Conservation (phyloP, 2,329 filamentous ascomycete species). For the Pseudopithomyces chartarum region DNA sequence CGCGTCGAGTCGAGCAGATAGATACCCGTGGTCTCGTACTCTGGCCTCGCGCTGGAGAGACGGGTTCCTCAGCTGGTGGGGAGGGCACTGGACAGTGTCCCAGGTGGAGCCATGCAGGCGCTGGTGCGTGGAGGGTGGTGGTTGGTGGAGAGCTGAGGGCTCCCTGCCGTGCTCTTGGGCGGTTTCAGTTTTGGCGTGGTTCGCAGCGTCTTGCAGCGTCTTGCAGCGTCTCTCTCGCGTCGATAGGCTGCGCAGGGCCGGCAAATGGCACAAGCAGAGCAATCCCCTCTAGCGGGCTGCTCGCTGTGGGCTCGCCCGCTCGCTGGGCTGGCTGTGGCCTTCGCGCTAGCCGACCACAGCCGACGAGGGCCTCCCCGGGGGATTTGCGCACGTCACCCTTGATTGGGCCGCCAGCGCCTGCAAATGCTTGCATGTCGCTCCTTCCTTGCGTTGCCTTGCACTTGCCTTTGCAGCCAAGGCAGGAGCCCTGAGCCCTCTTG, state of each 20-base stretch:
- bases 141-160: conserved; percentile 25
- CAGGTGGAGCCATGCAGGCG: conserved; percentile 4
- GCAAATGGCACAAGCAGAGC: neutral
- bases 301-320: too few species aligned
- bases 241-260: conserved; percentile 14
- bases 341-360: too few species aligned
- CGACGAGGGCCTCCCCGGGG: neutral
- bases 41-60: too few species aligned
- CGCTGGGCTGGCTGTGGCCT: too few species aligned
- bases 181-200: conserved; percentile 17
- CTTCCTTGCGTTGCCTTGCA: conserved; percentile 37
- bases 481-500: conserved; percentile 8
- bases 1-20: too few species aligned
- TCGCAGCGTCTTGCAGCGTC: conserved; percentile 7
- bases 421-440: conserved; percentile 21
- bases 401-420: conserved; percentile 34
- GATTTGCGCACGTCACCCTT: neutral
- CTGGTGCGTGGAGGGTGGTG: conserved; percentile 16
- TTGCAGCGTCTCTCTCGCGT: conserved; percentile 3
- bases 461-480: conserved; percentile 28
- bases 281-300: neutral
- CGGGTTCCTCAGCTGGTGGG: neutral
- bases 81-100: too few species aligned
- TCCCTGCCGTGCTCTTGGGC: conserved; percentile 13
- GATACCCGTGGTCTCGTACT: too few species aligned